These are phyloP conservation scores for Flaveria robusta DNA, from an alignment of 129 eudicot species.

Conservation along the genomic window DNA sequence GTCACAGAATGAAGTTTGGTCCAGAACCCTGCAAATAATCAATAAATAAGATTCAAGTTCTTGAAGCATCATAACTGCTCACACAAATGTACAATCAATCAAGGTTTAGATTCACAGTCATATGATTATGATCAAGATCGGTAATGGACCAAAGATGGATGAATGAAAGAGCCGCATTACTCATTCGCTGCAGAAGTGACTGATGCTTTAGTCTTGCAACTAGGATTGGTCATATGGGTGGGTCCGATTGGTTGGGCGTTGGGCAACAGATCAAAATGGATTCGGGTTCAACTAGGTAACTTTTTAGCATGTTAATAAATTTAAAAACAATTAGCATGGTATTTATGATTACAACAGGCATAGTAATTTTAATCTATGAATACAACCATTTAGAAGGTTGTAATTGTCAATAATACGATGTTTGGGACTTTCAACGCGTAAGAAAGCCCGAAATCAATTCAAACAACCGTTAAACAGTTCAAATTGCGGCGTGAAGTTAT, in stretches of 20 bases:
- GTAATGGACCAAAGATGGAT: not conserved
- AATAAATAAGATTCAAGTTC: constrained; percentile 16
- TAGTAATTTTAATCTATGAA: not conserved
- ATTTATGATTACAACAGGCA: not conserved
- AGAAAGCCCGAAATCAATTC: not conserved
- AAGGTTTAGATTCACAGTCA: not conserved
- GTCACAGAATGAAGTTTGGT: not conserved
- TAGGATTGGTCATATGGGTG: not conserved
- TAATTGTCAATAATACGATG: not conserved
- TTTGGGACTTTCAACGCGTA: not conserved
- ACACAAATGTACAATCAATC: not conserved
- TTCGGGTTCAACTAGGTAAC: not conserved
- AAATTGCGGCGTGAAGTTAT: not conserved
- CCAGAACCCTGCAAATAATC: constrained; percentile 25
- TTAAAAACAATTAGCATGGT: not conserved
- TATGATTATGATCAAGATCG: not conserved
- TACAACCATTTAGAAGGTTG: not conserved
- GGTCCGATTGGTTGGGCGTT: not conserved
- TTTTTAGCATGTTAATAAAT: not conserved
- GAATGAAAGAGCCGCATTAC: not conserved
- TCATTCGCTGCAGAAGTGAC: not conserved
- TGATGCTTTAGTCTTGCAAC: not conserved
- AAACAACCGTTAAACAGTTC: not conserved
- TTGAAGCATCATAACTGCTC: constrained; percentile 11
- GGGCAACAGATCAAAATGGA: not conserved